Evolutionary conservation across 805 yeast genomes (phyloP), one percentile per base, ranked within the genome.

Genomic region (Metschnikowia corniflorae): DNA sequence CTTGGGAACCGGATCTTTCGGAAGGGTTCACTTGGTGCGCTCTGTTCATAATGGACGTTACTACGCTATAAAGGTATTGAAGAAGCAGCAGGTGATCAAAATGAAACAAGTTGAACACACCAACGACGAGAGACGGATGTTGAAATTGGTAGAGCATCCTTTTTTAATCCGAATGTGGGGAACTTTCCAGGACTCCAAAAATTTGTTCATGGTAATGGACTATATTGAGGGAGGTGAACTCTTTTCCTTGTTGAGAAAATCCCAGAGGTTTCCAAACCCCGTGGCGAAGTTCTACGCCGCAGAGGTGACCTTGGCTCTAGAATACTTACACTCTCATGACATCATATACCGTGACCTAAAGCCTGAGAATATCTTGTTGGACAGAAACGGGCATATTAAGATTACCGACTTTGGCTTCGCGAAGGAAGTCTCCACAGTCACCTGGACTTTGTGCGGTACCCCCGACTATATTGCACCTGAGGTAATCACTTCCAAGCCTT

Each of bases 391-490:
- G 2, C 82, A 77, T 51, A 75, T 77, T 44, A 77, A 77, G 46
- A 58, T 77, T 33, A 76, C 82, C 0, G 82, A 77, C 54, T 77
- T 77, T 54, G 82, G 82, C 5, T 77, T 77, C 54, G 82, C 82
- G 29, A 77, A 77, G 53, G 81, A 76, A 50, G 81, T 77, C 25
- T 62, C 60, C 44, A 76, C 77, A 24, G 79, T 74, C 14, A 77
- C 82, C 6, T 77, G 75, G 64, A 77, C 82, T 1, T 67, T 77
- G 43, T 77, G 82, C 57, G 82, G 82, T 31, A 77, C 82, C 1
- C 82, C 82, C 0, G 82, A 77, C 56, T 77, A 77, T 53, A 77
- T 77, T 36, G 82, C 82, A 1, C 82, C 82, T 4, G 82, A 77
- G 50, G 81, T 77, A n/a, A 77, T 77, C 17, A 75, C 82, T 3